Conservation (phyloP, 257 asterid species). For the Verbascum thapsus region DNA sequence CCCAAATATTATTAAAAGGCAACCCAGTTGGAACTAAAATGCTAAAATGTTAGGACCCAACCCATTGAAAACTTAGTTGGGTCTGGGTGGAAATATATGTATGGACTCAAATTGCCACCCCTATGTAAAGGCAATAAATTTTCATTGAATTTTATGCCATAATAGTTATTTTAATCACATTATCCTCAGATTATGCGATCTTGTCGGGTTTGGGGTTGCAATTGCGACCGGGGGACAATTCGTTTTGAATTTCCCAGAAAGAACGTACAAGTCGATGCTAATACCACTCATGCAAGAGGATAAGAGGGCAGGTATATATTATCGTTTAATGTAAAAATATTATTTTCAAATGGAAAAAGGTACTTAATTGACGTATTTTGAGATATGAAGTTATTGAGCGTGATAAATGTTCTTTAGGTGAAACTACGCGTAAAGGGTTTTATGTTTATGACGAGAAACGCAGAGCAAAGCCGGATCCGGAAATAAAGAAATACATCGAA, state of each 20-base stretch:
- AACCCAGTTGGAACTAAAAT: too few species aligned
- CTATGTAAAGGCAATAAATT: too few species aligned
- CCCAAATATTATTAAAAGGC: too few species aligned
- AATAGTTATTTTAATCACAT: slow-evolving; percentile 9
- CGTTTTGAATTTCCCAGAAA: slow-evolving; percentile 73
- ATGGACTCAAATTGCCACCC: too few species aligned
- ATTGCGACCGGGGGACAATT: slow-evolving; percentile 83
- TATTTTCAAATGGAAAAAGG: not conserved
- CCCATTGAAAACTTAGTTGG: too few species aligned
- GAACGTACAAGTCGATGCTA: slow-evolving; percentile 83
- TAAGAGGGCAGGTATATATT: slow-evolving; percentile 71
- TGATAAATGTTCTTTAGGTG: slow-evolving; percentile 53
- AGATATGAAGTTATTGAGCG: not conserved
- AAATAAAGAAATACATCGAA: slow-evolving; percentile 72
- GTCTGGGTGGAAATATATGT: too few species aligned
- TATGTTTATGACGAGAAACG: slow-evolving; percentile 75
- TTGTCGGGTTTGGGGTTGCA: slow-evolving; percentile 92
- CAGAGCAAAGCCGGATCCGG: slow-evolving; percentile 88
- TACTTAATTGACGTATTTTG: not conserved
- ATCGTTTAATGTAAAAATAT: not conserved
- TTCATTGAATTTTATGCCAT: too few species aligned
- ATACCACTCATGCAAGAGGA: slow-evolving; percentile 91
- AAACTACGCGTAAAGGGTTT: slow-evolving; percentile 78
- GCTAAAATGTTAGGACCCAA: too few species aligned
- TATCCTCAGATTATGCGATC: slow-evolving; percentile 71